Evolutionary conservation across 441 rosid species (phyloP).

Genomic region (Erodium trifolium): DNA sequence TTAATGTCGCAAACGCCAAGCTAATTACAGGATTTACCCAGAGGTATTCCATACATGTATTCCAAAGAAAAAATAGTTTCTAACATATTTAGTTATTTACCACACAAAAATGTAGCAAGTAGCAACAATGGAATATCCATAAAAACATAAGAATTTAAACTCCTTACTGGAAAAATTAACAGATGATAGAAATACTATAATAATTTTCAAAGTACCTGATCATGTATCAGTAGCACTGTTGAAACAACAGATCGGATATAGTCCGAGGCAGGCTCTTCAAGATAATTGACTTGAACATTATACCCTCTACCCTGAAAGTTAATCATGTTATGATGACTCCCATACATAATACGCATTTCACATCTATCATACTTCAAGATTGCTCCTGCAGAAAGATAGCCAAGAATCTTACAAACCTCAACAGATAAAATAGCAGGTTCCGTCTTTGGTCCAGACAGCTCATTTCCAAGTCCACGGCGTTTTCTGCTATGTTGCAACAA

Average conservation of each 20-base stretch:
- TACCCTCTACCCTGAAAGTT: slow-evolving; percentile 84
- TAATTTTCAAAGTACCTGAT: slow-evolving; percentile 43
- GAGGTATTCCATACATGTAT: background rate
- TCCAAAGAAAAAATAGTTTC: background rate
- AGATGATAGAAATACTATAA: slow-evolving; percentile 2
- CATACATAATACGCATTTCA: slow-evolving; percentile 8
- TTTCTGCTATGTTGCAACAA: slow-evolving; percentile 37
- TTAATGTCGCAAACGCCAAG: background rate
- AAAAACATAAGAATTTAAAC: background rate
- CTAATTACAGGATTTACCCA: background rate
- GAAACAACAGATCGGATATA: slow-evolving; percentile 72
- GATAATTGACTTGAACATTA: slow-evolving; percentile 69
- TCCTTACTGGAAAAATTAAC: background rate
- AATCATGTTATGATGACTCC: slow-evolving; percentile 8
- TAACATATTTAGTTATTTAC: background rate
- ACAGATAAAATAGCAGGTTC: slow-evolving; percentile 93
- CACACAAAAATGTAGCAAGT: background rate
- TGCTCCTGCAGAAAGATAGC: background rate
- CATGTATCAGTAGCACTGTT: slow-evolving; percentile 64
- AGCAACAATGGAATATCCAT: slow-evolving; percentile 9
- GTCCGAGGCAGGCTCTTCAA: slow-evolving; percentile 83
- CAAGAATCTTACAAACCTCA: slow-evolving; percentile 44
- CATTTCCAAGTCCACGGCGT: slow-evolving; percentile 40
- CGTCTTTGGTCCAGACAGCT: slow-evolving; percentile 33
- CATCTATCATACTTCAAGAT: background rate